These are phyloP conservation scores for Citropsis articulata DNA, from an alignment of 345 rosid genomes.

Conservation along the genomic window DNA sequence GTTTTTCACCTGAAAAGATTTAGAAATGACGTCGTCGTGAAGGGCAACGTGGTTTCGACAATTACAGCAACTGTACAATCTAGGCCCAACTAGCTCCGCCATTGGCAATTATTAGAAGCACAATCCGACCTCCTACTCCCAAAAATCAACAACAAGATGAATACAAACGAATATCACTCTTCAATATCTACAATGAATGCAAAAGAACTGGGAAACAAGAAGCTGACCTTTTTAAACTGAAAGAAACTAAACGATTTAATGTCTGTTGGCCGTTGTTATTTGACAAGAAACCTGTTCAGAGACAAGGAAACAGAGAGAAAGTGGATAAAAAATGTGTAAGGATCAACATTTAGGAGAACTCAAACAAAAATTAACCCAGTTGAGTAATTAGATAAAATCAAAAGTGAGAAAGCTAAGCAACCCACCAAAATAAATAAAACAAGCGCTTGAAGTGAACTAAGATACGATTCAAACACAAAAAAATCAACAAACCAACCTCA, in stretches of 20 bases:
- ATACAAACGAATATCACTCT: neutral
- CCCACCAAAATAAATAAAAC: too few relatives aligned
- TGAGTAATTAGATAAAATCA: too few relatives aligned
- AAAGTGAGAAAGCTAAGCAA: too few relatives aligned
- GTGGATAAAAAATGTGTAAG: neutral
- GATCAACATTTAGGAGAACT: too few relatives aligned
- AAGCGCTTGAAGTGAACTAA: neutral
- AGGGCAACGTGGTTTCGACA: constrained; percentile 55
- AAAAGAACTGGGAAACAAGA: neutral
- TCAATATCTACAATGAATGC: neutral
- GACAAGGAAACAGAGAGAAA: constrained; percentile 8
- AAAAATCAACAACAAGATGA: neutral
- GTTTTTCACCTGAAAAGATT: constrained; percentile 48
- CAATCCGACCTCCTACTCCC: neutral
- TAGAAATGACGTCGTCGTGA: constrained; percentile 62
- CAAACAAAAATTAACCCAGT: too few relatives aligned
- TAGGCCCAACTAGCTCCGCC: constrained; percentile 39
- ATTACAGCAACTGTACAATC: constrained; percentile 59
- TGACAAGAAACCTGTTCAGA: constrained; percentile 10
- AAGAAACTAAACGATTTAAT: neutral
- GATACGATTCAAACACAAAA: neutral
- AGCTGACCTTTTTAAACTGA: neutral
- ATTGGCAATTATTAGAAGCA: constrained; percentile 11
- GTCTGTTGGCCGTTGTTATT: neutral
- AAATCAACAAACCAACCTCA: neutral